Conservation (phyloP, 345 rosid species). For the Chamaenerion angustifolium region DNA sequence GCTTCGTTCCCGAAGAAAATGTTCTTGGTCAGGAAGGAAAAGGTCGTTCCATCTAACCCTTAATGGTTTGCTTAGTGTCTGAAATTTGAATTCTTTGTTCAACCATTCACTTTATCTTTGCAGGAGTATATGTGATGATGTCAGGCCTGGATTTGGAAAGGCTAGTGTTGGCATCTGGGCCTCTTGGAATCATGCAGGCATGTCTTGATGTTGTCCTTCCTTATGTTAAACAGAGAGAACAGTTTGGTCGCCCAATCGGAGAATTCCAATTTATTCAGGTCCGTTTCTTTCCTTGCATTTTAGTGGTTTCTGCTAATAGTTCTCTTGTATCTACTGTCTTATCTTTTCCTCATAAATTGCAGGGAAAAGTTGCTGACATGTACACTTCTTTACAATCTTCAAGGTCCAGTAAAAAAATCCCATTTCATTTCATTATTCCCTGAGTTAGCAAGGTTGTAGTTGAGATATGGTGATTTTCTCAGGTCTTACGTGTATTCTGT, state of each 20-base stretch:
- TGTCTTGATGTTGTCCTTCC: slow-evolving; percentile 92
- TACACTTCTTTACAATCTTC: slow-evolving; percentile 86
- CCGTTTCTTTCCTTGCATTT: slow-evolving; percentile 7
- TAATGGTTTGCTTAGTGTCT: too few relatives aligned
- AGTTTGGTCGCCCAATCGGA: slow-evolving; percentile 84
- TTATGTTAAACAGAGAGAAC: slow-evolving; percentile 64
- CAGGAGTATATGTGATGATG: slow-evolving; percentile 94
- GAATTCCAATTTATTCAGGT: slow-evolving; percentile 96
- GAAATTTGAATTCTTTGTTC: too few relatives aligned
- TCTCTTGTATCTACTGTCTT: slow-evolving; percentile 1
- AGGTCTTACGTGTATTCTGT: slow-evolving; percentile 83
- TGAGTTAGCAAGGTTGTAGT: neutral
- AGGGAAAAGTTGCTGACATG: slow-evolving; percentile 96
- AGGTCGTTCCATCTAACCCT: slow-evolving; percentile 26
- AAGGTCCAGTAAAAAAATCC: slow-evolving; percentile 23
- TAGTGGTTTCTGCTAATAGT: neutral
- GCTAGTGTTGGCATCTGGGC: slow-evolving; percentile 88
- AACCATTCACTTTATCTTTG: slow-evolving; percentile 5
- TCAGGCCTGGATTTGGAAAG: slow-evolving; percentile 93
- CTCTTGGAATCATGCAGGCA: slow-evolving; percentile 93
- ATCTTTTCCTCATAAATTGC: slow-evolving; percentile 12
- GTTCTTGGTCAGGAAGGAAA: slow-evolving; percentile 83
- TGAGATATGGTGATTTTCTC: slow-evolving; percentile 12
- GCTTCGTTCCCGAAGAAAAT: slow-evolving; percentile 80
- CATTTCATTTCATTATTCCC: neutral